Base-by-base conservation (phyloP, 1,139 yeast genomes). In the Zygosaccharomyces sapae region DNA sequence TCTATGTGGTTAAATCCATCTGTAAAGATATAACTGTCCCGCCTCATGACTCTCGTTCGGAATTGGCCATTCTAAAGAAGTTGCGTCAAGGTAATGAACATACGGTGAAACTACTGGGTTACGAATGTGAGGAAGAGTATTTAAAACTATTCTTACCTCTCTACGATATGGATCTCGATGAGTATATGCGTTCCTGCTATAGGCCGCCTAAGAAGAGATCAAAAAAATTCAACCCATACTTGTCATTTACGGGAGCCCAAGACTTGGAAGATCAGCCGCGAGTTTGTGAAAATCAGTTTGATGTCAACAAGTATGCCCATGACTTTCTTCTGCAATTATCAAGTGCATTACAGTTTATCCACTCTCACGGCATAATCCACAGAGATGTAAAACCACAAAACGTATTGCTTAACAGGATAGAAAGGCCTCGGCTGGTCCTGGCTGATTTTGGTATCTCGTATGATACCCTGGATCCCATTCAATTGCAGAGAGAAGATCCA, bases 361-460 rank as follows among this genome's bases (percentile, higher is more conserved):
- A 82, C 49, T 54, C 63, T 0, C 57, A 71, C 2, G 81, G 81
- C 0, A 75, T 90, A n/a, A 88, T 90, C 12, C 97, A 90, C 62
- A 74, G 97, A 41, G 97, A 90, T 64, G 68, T 90, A 46, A 90
- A 90, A 65, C 95, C 95, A 0, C 80, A 80, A 16, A 90, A 90
- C 60, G 74, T 90, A 36, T 66, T 87, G 65, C 75, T 86, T 55
- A 58, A 61, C 2, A 43, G 44, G 16, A 40, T 27, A 1, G 33
- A 42, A 18, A 58, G 59, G 4, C 59, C 65, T 2, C 59, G 61
- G 1, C 70, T 77, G 0, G 70, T 80, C 1, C 62, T 85, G 8
- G 81, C 86, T 10, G 97, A 92, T 63, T 85, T 90, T 65, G 96
- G 97, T 5, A 83, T 87, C 31, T 76, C 90, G 24, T 87, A 75